These are phyloP conservation scores for Debaryomyces sp. DNA, from an alignment of 1,139 yeast species.

Conservation along the genomic window DNA sequence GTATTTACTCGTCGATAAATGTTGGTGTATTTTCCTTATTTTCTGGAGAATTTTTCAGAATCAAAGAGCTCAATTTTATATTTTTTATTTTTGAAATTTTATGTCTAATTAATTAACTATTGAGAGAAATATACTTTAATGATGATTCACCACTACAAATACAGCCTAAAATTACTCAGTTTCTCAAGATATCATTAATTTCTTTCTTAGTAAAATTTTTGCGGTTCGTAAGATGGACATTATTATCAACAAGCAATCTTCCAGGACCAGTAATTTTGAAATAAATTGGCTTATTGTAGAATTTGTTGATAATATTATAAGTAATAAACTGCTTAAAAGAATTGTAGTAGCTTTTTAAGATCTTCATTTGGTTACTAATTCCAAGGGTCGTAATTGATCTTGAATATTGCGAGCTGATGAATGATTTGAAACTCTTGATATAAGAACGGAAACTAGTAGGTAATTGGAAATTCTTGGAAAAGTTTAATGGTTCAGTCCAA, in stretches of 20 bases:
- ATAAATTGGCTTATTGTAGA: constrained; percentile 23
- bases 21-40: not conserved
- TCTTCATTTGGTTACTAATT: not conserved
- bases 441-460: not conserved
- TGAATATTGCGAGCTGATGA: not conserved
- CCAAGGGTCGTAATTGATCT: not conserved
- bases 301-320: constrained; percentile 15
- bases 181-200: constrained; percentile 15
- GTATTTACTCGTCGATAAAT: not conserved
- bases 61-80: not conserved
- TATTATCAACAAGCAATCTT: constrained; percentile 24
- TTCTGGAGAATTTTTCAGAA: not conserved
- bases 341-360: constrained; percentile 6
- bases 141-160: not conserved
- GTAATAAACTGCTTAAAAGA: constrained; percentile 10
- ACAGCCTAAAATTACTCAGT: not conserved
- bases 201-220: constrained; percentile 26
- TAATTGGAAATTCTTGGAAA: not conserved
- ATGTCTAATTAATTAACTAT: not conserved
- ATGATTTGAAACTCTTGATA: not conserved
- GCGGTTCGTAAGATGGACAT: constrained; percentile 16
- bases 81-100: not conserved
- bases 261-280: constrained; percentile 31
- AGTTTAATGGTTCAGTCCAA: not conserved
- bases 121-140: not conserved